Percentiles rank a stretch among this genome's conserved stretches.
Evolutionary conservation across 148 eudicot species (phyloP).

Genomic region (Euryodendron excelsum): DNA sequence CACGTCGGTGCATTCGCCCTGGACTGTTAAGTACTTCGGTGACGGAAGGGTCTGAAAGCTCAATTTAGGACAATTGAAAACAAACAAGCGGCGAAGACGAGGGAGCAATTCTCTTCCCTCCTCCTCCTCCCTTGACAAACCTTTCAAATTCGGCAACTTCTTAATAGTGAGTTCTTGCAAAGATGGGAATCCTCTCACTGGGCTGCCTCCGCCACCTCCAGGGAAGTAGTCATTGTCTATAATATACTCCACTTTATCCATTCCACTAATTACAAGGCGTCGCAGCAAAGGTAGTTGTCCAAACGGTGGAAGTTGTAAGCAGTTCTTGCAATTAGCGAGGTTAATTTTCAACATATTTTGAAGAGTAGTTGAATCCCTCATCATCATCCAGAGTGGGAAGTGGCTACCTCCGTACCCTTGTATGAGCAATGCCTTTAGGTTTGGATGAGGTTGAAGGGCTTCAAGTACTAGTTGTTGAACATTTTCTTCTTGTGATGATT

Average conservation of each 20-base stretch:
- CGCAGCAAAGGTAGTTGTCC: background rate
- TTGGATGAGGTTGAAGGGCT: constrained; percentile 1
- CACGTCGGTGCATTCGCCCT: background rate
- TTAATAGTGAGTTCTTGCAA: background rate
- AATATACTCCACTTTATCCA: background rate
- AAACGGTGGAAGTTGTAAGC: background rate
- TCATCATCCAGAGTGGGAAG: background rate
- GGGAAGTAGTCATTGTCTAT: background rate
- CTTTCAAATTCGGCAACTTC: background rate
- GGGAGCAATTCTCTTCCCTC: background rate
- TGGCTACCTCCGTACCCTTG: background rate
- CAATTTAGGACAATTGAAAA: background rate
- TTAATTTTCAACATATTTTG: background rate
- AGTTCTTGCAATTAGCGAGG: background rate
- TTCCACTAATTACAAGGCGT: background rate
- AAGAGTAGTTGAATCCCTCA: background rate
- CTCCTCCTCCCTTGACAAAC: background rate
- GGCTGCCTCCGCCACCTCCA: background rate
- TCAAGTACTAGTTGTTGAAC: background rate
- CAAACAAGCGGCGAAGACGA: background rate
- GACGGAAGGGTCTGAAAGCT: background rate
- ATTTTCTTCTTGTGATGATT: background rate
- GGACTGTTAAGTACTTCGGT: background rate
- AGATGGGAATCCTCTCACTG: background rate
- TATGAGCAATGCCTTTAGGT: background rate